These are phyloP conservation scores for Ophiostoma sp. DNA, from an alignment of 2,329 filamentous ascomycete species.

Conservation along the genomic window DNA sequence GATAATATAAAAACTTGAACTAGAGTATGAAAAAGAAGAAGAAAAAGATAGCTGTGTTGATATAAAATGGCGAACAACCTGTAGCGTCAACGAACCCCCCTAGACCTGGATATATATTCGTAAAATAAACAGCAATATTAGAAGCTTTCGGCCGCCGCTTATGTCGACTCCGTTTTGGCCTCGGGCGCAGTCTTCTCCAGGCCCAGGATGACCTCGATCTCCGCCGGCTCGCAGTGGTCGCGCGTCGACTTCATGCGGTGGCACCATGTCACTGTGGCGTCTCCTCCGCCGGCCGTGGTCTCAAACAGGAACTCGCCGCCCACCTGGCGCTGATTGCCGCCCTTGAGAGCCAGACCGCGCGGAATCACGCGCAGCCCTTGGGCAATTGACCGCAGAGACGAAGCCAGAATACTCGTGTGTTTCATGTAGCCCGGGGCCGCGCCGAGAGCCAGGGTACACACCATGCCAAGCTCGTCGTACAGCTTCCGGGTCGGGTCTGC, in stretches of 20 bases:
- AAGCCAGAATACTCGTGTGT: conserved; percentile 45
- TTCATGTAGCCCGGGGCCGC: conserved; percentile 59
- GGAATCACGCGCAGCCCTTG: conserved; percentile 57
- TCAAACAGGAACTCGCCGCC: conserved; percentile 78
- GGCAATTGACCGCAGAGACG: conserved; percentile 47
- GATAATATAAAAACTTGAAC: background rate
- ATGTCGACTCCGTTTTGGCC: background rate
- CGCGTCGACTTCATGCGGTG: conserved; percentile 75
- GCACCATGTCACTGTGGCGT: conserved; percentile 61
- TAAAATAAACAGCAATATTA: background rate
- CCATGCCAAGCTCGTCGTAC: conserved; percentile 65
- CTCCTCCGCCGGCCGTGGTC: conserved; percentile 21
- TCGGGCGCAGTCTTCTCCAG: background rate
- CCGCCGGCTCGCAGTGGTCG: conserved; percentile 68
- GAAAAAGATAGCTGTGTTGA: background rate
- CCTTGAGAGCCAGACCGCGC: conserved; percentile 54
- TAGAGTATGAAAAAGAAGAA: background rate
- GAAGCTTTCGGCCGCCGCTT: background rate
- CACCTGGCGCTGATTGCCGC: conserved; percentile 62
- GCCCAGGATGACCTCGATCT: conserved; percentile 55
- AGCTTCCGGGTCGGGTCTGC: conserved; percentile 65
- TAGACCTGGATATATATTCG: background rate
- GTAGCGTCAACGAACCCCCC: background rate
- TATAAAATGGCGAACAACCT: background rate
- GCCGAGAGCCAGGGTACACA: conserved; percentile 57